Conservation (phyloP, 345 rosid species). For the Mercurialis annua region DNA sequence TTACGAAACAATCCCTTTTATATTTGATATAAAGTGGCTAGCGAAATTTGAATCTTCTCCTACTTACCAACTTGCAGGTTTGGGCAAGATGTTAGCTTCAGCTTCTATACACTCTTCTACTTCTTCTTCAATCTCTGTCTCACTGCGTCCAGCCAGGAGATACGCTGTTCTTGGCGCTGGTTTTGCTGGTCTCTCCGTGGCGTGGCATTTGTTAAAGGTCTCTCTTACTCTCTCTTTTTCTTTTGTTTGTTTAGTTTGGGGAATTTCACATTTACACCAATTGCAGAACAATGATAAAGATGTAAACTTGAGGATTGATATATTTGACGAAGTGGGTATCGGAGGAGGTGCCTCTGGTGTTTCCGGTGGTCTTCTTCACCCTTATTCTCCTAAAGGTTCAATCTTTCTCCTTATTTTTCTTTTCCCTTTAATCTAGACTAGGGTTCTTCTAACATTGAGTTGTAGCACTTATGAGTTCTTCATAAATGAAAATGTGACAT, state of each 20-base stretch:
- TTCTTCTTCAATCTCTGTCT: too few relatives aligned
- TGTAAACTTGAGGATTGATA: constrained; percentile 47
- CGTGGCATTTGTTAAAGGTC: constrained; percentile 79
- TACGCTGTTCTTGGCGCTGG: constrained; percentile 96
- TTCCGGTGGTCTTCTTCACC: constrained; percentile 93
- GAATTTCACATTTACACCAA: not conserved
- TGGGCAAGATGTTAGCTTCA: too few relatives aligned
- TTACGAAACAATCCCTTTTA: too few relatives aligned
- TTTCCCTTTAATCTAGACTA: not conserved
- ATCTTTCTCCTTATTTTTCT: not conserved
- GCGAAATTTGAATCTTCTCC: too few relatives aligned
- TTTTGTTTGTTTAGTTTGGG: not conserved
- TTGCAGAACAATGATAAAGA: constrained; percentile 57
- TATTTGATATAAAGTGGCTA: too few relatives aligned
- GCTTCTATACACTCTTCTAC: too few relatives aligned
- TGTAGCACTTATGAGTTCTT: too few relatives aligned
- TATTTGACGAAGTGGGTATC: constrained; percentile 85
- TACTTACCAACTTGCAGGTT: too few relatives aligned
- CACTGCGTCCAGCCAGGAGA: too few relatives aligned
- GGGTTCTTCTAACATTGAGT: not conserved
- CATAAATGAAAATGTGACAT: too few relatives aligned
- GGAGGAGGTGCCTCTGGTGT: constrained; percentile 97
- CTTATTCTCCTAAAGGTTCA: constrained; percentile 87
- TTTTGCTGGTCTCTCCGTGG: constrained; percentile 92
- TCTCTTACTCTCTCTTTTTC: not conserved